These are phyloP conservation scores for Paramyrothecium roridum DNA, from an alignment of 2,329 filamentous ascomycete genomes.

Conservation along the genomic window DNA sequence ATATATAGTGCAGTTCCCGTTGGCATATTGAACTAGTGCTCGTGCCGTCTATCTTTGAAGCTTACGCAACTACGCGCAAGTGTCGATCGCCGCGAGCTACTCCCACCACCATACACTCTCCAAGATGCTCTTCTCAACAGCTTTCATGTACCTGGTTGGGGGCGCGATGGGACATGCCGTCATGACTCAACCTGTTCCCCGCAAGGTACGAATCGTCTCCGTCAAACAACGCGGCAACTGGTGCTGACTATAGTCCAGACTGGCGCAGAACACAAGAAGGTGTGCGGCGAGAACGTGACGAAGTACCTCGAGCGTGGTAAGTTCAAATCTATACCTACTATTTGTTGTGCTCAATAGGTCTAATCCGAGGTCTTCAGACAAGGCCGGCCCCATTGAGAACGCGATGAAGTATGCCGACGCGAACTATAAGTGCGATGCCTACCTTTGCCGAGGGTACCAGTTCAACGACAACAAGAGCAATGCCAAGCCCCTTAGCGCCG, in stretches of 20 bases:
- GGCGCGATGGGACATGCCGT: background rate
- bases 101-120: too few species aligned
- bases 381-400: slow-evolving; percentile 4
- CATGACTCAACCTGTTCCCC: background rate
- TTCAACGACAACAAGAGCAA: background rate
- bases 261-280: background rate
- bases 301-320: background rate
- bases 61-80: too few species aligned
- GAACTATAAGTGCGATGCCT: background rate
- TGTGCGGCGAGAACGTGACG: background rate
- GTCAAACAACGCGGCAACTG: background rate
- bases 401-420: background rate
- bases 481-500: background rate
- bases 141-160: background rate
- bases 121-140: background rate
- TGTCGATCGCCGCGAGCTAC: background rate
- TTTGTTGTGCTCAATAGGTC: background rate
- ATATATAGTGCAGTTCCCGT: too few species aligned
- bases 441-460: slow-evolving; percentile 1
- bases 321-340: background rate
- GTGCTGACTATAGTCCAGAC: too few species aligned
- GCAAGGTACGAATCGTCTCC: background rate
- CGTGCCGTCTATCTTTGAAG: too few species aligned
- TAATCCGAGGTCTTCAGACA: background rate
- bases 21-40: too few species aligned